phyloP scores from a whole-genome alignment of 345 rosid genomes.

The Psidium friedrichsthalianum region DNA sequence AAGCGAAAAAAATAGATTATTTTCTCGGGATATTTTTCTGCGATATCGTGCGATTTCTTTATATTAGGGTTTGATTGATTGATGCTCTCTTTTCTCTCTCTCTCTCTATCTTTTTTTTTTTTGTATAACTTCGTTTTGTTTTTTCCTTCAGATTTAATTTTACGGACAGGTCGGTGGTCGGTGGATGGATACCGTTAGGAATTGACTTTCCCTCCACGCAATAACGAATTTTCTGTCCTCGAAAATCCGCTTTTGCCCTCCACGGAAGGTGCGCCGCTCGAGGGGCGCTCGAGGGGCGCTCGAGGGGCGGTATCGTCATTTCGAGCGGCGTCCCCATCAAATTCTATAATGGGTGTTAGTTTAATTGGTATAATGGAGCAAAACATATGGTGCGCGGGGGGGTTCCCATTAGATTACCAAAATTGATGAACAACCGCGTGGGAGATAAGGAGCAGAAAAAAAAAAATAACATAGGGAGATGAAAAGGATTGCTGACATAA shows the following conservation, averaged over 20 bases:
- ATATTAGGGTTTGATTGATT: background rate
- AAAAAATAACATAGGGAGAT: background rate
- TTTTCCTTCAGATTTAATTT: background rate
- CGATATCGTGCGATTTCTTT: background rate
- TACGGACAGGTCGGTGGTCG: conserved; percentile 73
- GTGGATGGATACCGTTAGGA: conserved; percentile 76
- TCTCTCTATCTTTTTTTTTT: too few relatives aligned
- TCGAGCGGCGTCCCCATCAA: background rate
- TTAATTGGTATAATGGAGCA: too few relatives aligned
- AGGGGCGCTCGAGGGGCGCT: background rate
- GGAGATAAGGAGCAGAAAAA: background rate
- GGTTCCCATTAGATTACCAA: background rate
- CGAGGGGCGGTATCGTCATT: background rate
- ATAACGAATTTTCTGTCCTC: conserved; percentile 5
- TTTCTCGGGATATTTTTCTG: background rate
- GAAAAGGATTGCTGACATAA: background rate
- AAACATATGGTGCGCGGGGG: background rate
- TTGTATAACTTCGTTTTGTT: background rate
- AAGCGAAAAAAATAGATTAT: background rate
- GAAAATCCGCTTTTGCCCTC: background rate
- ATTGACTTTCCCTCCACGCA: conserved; percentile 62
- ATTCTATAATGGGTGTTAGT: background rate
- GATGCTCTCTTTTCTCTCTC: background rate
- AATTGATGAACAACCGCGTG: background rate
- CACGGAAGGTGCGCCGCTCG: background rate